A percentile compares a stretch with the other conserved stretches of the same genome.
These are phyloP conservation scores for Psilocybe sp. DNA, from an alignment of 768 basidiomycete species.

Conservation along the genomic window DNA sequence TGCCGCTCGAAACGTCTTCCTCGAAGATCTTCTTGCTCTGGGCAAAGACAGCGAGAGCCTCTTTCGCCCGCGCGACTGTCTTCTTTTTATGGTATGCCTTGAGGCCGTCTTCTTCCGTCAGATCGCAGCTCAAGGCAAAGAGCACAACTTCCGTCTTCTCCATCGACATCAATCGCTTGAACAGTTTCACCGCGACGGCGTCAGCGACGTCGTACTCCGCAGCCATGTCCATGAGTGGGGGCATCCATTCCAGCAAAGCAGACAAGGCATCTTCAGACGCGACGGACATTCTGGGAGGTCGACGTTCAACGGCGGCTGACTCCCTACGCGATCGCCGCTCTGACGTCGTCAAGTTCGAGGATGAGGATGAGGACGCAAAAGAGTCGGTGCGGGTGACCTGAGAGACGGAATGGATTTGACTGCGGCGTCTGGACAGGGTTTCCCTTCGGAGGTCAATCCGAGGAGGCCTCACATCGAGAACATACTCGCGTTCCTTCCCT, in stretches of 20 bases:
- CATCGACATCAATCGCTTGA: conserved; percentile 7
- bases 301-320: background rate
- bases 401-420: conserved; percentile 3
- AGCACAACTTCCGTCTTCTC: conserved; percentile 10
- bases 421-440: conserved; percentile 7
- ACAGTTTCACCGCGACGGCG: conserved; percentile 10
- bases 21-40: background rate
- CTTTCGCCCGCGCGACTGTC: background rate
- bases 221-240: conserved; percentile 5
- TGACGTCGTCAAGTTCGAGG: background rate
- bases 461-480: background rate
- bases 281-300: background rate
- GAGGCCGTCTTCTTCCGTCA: background rate
- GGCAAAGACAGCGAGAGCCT: background rate
- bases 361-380: background rate
- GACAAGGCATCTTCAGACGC: conserved; percentile 1
- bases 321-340: background rate
- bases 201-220: conserved; percentile 9
- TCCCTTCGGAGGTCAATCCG: conserved; percentile 14
- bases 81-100: background rate
- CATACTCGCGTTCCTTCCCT: conserved; percentile 9
- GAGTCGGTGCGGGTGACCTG: conserved; percentile 2
- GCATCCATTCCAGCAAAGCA: conserved; percentile 7
- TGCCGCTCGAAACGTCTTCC: background rate
- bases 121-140: background rate